Percentiles rank a stretch among this genome's conserved stretches.
These are phyloP conservation scores for Phytophthora fragariae DNA, from an alignment of 352 stramenopile genomes.

Conservation along the genomic window DNA sequence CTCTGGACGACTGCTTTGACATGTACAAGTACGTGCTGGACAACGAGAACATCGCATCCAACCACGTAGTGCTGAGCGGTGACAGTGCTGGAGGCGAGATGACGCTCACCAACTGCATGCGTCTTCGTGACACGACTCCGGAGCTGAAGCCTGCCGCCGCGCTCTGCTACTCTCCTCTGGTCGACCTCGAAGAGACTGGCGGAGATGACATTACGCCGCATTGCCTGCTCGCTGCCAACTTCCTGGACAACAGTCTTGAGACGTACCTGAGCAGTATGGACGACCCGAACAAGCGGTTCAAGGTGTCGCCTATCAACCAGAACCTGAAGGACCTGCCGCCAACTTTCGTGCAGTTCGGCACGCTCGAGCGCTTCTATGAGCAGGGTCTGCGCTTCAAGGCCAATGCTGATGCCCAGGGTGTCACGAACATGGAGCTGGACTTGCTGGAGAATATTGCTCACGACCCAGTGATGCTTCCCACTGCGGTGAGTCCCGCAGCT, in stretches of 20 bases:
- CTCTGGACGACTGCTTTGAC: slow-evolving; percentile 19
- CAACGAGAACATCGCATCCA: slow-evolving; percentile 8
- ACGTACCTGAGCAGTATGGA: slow-evolving; percentile 21
- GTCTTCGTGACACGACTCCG: slow-evolving; percentile 12
- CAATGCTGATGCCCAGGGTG: slow-evolving; percentile 28
- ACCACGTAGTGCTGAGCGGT: slow-evolving; percentile 23
- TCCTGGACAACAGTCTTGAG: slow-evolving; percentile 21
- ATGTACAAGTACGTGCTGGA: slow-evolving; percentile 31
- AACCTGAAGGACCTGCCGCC: slow-evolving; percentile 39
- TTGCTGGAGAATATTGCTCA: slow-evolving; percentile 42
- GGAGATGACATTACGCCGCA: slow-evolving; percentile 22
- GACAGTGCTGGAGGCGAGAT: slow-evolving; percentile 22
- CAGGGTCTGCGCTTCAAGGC: slow-evolving; percentile 34
- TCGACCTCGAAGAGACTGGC: slow-evolving; percentile 14
- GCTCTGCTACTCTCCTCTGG: slow-evolving; percentile 23
- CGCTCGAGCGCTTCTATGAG: slow-evolving; percentile 37
- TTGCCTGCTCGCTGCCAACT: slow-evolving; percentile 29
- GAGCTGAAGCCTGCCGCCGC: slow-evolving; percentile 13
- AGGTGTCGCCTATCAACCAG: slow-evolving; percentile 41
- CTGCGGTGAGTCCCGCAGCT: slow-evolving; percentile 28
- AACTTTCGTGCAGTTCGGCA: slow-evolving; percentile 39
- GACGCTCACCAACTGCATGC: slow-evolving; percentile 22
- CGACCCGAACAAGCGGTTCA: slow-evolving; percentile 3
- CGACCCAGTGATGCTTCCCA: slow-evolving; percentile 35
- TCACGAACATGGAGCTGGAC: slow-evolving; percentile 44